These are phyloP conservation scores for Neofusicoccum kwambonambiense DNA, from an alignment of 2,329 filamentous ascomycete genomes.

Conservation along the genomic window DNA sequence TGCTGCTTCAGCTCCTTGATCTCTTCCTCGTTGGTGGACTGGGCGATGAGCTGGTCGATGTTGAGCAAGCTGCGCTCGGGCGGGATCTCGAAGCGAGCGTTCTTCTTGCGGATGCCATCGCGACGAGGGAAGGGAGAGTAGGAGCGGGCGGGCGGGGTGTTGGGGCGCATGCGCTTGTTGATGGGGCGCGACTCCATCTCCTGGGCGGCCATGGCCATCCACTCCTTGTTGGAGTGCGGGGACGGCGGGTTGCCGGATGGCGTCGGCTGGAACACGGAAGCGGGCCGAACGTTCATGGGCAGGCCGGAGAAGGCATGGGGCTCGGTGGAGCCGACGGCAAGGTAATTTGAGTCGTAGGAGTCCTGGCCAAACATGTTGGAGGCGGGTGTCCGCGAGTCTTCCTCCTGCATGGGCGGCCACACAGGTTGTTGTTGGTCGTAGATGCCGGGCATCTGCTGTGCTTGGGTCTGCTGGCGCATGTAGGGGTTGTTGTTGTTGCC, in stretches of 20 bases:
- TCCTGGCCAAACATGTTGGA: slow-evolving; percentile 57
- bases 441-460: slow-evolving; percentile 41
- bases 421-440: slow-evolving; percentile 48
- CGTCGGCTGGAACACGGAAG: slow-evolving; percentile 49
- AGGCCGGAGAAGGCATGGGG: slow-evolving; percentile 40
- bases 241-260: slow-evolving; percentile 54
- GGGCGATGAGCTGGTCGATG: slow-evolving; percentile 88
- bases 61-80: slow-evolving; percentile 89
- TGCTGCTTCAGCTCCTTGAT: slow-evolving; percentile 99
- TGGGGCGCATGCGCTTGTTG: slow-evolving; percentile 60
- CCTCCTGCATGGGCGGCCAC: slow-evolving; percentile 55
- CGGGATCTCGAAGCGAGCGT: slow-evolving; percentile 95
- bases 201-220: slow-evolving; percentile 51
- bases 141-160: slow-evolving; percentile 64
- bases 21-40: slow-evolving; percentile 85
- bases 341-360: slow-evolving; percentile 47
- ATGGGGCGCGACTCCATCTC: slow-evolving; percentile 50
- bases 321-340: slow-evolving; percentile 34
- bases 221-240: slow-evolving; percentile 61
- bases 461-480: slow-evolving; percentile 55
- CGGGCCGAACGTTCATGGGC: slow-evolving; percentile 44
- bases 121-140: slow-evolving; percentile 74
- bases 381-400: slow-evolving; percentile 58
- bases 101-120: slow-evolving; percentile 97
- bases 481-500: slow-evolving; percentile 57